Base-by-base conservation (phyloP, 768 basidiomycete genomes). In the Russula abietina region DNA sequence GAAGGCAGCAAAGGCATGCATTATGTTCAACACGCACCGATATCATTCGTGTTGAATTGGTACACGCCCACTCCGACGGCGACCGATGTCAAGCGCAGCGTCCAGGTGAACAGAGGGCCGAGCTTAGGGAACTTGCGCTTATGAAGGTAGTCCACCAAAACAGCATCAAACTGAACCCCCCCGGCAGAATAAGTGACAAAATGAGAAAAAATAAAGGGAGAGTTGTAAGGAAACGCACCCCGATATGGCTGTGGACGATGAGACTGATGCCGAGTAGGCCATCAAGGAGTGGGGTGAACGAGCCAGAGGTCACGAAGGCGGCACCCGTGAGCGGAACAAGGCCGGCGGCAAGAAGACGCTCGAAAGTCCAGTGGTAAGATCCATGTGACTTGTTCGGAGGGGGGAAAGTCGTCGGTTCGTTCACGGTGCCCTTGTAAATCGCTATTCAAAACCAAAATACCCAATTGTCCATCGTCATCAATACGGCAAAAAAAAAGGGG, bases 31-130 rank as follows among this genome's bases (percentile, higher is more conserved):
- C 9, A 80, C 90, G 68, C 69, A 97, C 97, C 95, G 66, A 99
- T 86, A 72, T 98, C 96, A 72, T 96, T 93, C 48, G 97, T 98
- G 78, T 98, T 98, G 80, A 98, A 98, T 74, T 97, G 89, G 78
- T 97, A 99, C 7, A 98, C 83, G 17, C 97, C 96, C 50, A 93
- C 85, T 56, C 94, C 80, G 5, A 89, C 85, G 24, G 86, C 92
- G 43, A 87, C 83, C 32, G 97, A 98, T 6, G 85, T 77, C 7
- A 83, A 74, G 52, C 93, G 82, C 59, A 98, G 79, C 9, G 78
- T 73, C 96, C 96, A 98, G n/a, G 78, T 84, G 14, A 74, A 69
- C 51, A 86, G 58, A 1, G 78, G 83, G 12, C 91, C 94, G 62
- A 93, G 56, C 49, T 85, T 67, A n/a, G 93, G 92, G 80, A 89